Conservation (phyloP, 306 rosid genomes). For the Sindora glabra region DNA sequence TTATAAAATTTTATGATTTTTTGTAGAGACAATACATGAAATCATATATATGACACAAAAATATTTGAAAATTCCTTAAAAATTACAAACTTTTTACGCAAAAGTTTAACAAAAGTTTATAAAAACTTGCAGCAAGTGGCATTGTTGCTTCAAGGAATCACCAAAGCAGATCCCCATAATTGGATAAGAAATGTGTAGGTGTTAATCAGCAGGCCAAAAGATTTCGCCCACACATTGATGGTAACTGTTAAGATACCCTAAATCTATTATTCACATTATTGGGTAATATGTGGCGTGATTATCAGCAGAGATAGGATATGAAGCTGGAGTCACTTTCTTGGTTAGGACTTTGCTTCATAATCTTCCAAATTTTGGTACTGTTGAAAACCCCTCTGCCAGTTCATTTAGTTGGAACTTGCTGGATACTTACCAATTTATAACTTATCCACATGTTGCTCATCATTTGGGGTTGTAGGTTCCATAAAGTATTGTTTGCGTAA, state of each 20-base stretch:
- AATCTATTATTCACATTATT: constrained; percentile 20
- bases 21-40: too few species aligned
- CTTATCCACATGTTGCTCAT: neutral
- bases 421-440: neutral
- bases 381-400: neutral
- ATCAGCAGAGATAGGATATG: neutral
- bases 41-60: too few species aligned
- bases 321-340: constrained; percentile 12
- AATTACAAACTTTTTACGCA: too few species aligned
- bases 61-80: too few species aligned
- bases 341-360: neutral
- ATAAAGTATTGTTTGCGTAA: too few species aligned
- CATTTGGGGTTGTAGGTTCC: too few species aligned
- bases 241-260: neutral
- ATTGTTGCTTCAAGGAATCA: too few species aligned
- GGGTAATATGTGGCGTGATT: neutral
- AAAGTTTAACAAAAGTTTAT: too few species aligned
- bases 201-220: constrained; percentile 4
- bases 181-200: too few species aligned
- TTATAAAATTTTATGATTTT: too few species aligned
- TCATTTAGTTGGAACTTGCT: neutral
- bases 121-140: too few species aligned
- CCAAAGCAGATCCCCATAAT: too few species aligned
- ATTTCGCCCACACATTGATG: constrained; percentile 17
- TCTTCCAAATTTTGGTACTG: constrained; percentile 16